phyloP scores from a whole-genome alignment of 202 grass and related monocot species.

The Setaria italica region DNA sequence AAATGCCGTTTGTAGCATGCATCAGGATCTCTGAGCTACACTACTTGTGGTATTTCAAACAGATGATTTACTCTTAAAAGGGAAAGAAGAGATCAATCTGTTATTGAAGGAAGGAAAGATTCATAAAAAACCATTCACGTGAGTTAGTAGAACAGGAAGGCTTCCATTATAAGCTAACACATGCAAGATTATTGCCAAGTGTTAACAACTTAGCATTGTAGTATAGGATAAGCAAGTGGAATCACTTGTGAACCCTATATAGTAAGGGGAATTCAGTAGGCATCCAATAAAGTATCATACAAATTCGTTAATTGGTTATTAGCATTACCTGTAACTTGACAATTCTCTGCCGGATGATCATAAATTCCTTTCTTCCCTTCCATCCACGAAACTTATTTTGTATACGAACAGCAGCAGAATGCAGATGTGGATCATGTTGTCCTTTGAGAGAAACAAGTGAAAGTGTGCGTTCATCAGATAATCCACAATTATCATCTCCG shows the following conservation, averaged over 20 bases:
- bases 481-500: constrained; percentile 49
- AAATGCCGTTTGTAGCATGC: not conserved
- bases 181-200: not conserved
- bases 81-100: not conserved
- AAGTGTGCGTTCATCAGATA: constrained; percentile 67
- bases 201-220: not conserved
- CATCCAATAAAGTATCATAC: not conserved
- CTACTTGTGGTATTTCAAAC: not conserved
- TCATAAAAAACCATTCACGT: too few species aligned
- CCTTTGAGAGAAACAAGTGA: constrained; percentile 77
- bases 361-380: constrained; percentile 86
- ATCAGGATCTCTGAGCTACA: constrained; percentile 17
- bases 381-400: constrained; percentile 93
- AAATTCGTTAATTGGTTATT: constrained; percentile 9
- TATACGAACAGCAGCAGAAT: constrained; percentile 77
- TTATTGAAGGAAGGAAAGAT: too few species aligned
- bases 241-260: not conserved
- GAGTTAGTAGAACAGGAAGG: too few species aligned
- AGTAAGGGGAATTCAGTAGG: constrained; percentile 13
- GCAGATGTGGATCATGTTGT: constrained; percentile 60
- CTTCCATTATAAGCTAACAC: constrained; percentile 3
- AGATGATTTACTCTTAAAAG: constrained; percentile 29
- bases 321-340: constrained; percentile 80
- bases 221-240: not conserved
- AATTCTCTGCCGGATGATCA: constrained; percentile 81